These are phyloP conservation scores for Aspergillus pseudoglaucus DNA, from an alignment of 2,329 filamentous ascomycete genomes.

Conservation along the genomic window DNA sequence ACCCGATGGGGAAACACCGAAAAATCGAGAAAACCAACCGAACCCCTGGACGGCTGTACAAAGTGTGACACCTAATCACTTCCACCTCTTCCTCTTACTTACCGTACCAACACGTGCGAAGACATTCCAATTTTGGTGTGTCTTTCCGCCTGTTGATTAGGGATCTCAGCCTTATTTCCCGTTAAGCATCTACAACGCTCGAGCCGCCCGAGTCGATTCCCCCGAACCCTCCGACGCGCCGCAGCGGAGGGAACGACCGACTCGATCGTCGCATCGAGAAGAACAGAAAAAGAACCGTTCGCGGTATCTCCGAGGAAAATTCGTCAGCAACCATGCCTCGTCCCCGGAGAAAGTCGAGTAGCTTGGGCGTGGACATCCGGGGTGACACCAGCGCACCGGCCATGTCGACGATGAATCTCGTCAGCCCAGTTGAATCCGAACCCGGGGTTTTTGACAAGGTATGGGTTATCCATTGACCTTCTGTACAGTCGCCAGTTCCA, in stretches of 20 bases:
- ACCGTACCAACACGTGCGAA: neutral
- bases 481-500: neutral
- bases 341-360: slow-evolving; percentile 38
- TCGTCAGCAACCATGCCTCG: slow-evolving; percentile 28
- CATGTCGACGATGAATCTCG: slow-evolving; percentile 39
- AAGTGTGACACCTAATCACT: neutral
- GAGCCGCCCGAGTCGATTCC: neutral
- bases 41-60: neutral
- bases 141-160: neutral
- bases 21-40: neutral
- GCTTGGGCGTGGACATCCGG: slow-evolving; percentile 41
- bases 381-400: slow-evolving; percentile 43
- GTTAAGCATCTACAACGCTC: neutral
- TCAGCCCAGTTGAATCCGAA: slow-evolving; percentile 21
- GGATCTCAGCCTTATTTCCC: neutral
- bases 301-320: neutral
- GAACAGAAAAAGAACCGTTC: neutral
- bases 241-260: neutral
- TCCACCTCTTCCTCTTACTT: neutral
- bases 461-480: slow-evolving; percentile 5
- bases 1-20: neutral
- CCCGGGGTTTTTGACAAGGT: slow-evolving; percentile 20
- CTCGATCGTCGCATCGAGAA: neutral
- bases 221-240: neutral
- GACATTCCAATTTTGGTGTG: neutral